phyloP scores from a whole-genome alignment of 2,329 filamentous ascomycete genomes.

The Venturia aucupariae region DNA sequence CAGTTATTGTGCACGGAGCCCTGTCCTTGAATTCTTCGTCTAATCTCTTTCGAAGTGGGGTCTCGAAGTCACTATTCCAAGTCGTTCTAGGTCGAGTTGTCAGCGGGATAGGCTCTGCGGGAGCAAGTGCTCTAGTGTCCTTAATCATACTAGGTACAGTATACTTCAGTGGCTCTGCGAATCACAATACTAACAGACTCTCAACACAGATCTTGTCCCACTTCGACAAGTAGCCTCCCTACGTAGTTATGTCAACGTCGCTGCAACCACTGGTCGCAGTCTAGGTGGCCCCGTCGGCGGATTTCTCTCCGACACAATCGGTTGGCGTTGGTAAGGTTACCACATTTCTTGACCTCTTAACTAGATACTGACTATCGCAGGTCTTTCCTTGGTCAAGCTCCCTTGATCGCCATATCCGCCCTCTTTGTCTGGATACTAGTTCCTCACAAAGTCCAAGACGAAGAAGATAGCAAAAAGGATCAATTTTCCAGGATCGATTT shows the following conservation, averaged over 20 bases:
- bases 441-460: not conserved
- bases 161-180: not conserved
- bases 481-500: constrained; percentile 50
- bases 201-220: constrained; percentile 38
- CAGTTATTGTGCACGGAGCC: too few species aligned
- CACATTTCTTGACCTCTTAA: not conserved
- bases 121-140: constrained; percentile 26
- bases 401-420: constrained; percentile 44
- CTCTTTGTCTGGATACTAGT: constrained; percentile 32
- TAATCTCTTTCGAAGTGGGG: constrained; percentile 19
- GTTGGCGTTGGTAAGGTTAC: constrained; percentile 51
- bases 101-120: constrained; percentile 36
- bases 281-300: constrained; percentile 50
- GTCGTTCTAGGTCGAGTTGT: constrained; percentile 34
- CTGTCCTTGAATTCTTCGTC: not conserved
- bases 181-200: constrained; percentile 5
- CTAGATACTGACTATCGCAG: constrained; percentile 20
- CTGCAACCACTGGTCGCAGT: constrained; percentile 40
- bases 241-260: constrained; percentile 44
- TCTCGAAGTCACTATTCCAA: constrained; percentile 29
- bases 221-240: constrained; percentile 39
- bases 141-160: constrained; percentile 15
- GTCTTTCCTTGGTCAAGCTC: constrained; percentile 51
- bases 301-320: constrained; percentile 51
- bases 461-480: constrained; percentile 16